Base-by-base conservation (phyloP, 2,329 filamentous ascomycete genomes). In the Cryphonectria radicalis region DNA sequence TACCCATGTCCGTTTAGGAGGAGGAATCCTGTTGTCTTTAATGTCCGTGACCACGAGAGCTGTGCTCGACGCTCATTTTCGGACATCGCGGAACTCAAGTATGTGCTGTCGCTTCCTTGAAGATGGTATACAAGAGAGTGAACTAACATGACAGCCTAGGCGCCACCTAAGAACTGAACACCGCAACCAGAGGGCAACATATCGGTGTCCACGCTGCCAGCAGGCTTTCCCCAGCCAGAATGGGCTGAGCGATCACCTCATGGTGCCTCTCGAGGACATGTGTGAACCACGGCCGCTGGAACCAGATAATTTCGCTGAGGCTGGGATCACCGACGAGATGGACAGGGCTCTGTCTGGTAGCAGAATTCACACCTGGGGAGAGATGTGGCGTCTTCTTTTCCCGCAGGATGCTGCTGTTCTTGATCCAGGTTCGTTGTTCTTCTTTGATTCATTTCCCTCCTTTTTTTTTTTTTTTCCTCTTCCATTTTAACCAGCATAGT, bases 1-100 rank as follows among this genome's bases (percentile, higher is more conserved):
- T 73, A 69, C 63, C 65, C 72, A 13, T 73, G 72, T 35, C 72
- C 72, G 1, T 73, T 71, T 17, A 67, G 72, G 59, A 66, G 65
- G 42, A 68, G 67, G 53, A 65, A 71, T 22, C 72, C 72, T 14
- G 64, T 73, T 3, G 25, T 67, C 14, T 73, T 73, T n/a, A 73
- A 73, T n/a, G 53, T 73, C 10, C 69, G 72, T 14, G 72, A 73
- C 17, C 72, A 73, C 25, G 72, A 73, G 55, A 53, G 65, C 19
- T 73, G 72, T 43, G 72, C 72, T 32, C 66, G 60, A 13, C 67
- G 67, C n/a, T 70, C 69, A 0, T 73, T 73, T 35, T 10, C 60
- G 10, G 69, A 68, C 59, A 65, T 73, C 6, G 22, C 53, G 6
- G 72, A 73, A 53, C 66, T 73, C 40, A 73, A 66, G 72, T 73